Conservation (phyloP, 371 early-diverging fungal genomes). For the Thermomucor indicae-seudaticae region DNA sequence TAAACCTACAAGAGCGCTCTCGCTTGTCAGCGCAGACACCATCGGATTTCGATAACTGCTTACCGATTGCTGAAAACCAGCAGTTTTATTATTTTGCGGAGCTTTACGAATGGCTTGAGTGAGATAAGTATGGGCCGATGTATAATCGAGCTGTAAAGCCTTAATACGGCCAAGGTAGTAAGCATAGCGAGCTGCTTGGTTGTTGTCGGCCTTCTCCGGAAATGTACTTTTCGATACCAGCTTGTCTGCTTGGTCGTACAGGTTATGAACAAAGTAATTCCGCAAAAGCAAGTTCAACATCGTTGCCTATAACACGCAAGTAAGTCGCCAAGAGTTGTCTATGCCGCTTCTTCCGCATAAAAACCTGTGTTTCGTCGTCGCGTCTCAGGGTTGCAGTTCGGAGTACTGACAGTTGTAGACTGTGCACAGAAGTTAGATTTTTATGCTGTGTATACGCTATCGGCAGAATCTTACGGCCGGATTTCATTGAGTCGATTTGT, state of each 20-base stretch:
- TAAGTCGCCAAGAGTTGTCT: too few relatives aligned
- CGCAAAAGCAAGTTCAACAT: slow-evolving; percentile 85
- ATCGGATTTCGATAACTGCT: too few relatives aligned
- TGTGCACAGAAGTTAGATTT: slow-evolving; percentile 16
- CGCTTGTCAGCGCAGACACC: too few relatives aligned
- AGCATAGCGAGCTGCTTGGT: slow-evolving; percentile 91
- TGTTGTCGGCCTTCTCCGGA: slow-evolving; percentile 90
- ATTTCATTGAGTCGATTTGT: slow-evolving; percentile 67
- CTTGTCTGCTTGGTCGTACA: slow-evolving; percentile 95
- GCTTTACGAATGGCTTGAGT: slow-evolving; percentile 95
- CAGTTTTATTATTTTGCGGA: slow-evolving; percentile 80
- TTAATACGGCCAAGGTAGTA: slow-evolving; percentile 94
- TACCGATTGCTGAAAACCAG: slow-evolving; percentile 94
- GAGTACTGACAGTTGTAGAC: slow-evolving; percentile 75
- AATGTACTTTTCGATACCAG: slow-evolving; percentile 89
- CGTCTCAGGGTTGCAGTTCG: slow-evolving; percentile 88
- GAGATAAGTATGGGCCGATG: slow-evolving; percentile 80
- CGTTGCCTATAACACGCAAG: slow-evolving; percentile 84
- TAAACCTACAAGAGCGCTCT: slow-evolving; percentile 49
- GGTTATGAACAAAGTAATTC: slow-evolving; percentile 88
- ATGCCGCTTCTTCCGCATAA: background rate
- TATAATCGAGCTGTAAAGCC: slow-evolving; percentile 95
- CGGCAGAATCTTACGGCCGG: slow-evolving; percentile 57
- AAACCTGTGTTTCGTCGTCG: slow-evolving; percentile 75
- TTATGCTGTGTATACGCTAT: background rate